Evolutionary conservation across 2,329 filamentous ascomycete genomes (phyloP), one percentile per base, ranked within the genome.

Genomic region (Penicillium decumbens): DNA sequence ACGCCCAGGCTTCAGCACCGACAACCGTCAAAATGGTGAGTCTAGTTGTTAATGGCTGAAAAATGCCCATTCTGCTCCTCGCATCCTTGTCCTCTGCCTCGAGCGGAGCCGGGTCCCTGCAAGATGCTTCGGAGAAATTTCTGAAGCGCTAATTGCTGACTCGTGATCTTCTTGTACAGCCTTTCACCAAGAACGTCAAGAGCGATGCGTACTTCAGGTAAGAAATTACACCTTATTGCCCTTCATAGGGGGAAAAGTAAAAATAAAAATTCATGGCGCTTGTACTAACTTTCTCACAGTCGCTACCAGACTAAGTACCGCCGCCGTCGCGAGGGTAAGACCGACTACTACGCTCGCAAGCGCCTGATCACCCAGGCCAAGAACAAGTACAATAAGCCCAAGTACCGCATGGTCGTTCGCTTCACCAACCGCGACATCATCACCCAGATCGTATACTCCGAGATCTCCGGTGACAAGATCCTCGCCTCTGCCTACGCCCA

Each of bases 131-230:
- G 91, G 88, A 88, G 63, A 55, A 76, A 77, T 75, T 65, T 78
- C 91, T 96, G 91, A 96, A 96, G 91, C 90, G 91, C 84, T 84
- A 95, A 95, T 95, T 96, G 92, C 92, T 96, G 91, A 96, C 89
- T 95, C 88, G 85, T 76, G 80, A 79, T 69, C 72, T 63, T 57
- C 46, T 63, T 59, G 58, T 63, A 64, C 65, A 95, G 90, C 73
- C 82, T 77, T 92, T 90, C 87, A 84, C 88, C 83, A 97, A 97
- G 85, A 77, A 86, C 75, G 83, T 93, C 75, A 97, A 97, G 88
- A 95, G 87, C 83, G 90, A 87, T 78, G 88, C 93, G 75, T 98
- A 97, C 89, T 96, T 88, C 84, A 95, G 89, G 89, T 95, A 71
- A 85, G 86, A 52, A 48, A 40, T 41, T 56, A 47, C 32, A 51